Base-by-base conservation (phyloP, 2,329 filamentous ascomycete species). In the Epichloe coenophiala region DNA sequence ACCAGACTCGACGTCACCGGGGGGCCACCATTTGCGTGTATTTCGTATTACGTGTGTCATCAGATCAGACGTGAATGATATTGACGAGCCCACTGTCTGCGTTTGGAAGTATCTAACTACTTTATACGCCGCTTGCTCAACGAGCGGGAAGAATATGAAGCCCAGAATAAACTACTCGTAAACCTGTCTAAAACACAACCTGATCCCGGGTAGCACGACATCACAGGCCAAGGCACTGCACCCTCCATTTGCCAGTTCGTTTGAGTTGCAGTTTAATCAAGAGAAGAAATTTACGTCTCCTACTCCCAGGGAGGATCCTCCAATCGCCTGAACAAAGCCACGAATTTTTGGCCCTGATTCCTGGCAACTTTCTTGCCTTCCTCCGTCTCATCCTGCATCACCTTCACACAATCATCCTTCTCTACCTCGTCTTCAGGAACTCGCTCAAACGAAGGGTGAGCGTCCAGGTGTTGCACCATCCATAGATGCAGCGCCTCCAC, bases 321-420 rank as follows among this genome's bases (percentile, higher is more conserved):
- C 55, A 84, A 69, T 55, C 93, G 81, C 61, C 85, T 78, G 65
- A 93, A 98, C 47, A 95, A 79, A 40, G 89, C 91, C 45, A 97
- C 84, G 68, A 86, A 95, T 69, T 97, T 98, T 63, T 81, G 79
- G 0, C 93, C 93, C 41, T 86, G 81, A 68, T 97, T 95, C 63
- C 93, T 80, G 59, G 83, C 80, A 13, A 98, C 93, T 71, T 98
- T 98, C 73, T 95, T 96, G 36, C 90, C 88, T 71, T 98, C 94
- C 67, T 98, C 93, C 3, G 94, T 98, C 70, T 93, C 89, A 37
- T 76, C 77, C 61, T 71, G 76, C 87, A 93, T 94, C 49, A 86
- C 73, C 51, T 69, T 69, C 6, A 91, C 85, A 63, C 84, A 88
- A 55, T 80, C 74, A 63, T 91, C 85, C 33, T 69, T 72, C 52